A percentile compares a stretch with the other conserved stretches of the same genome.
These are phyloP conservation scores for Phytophthora pluvialis DNA, from an alignment of 352 stramenopile genomes.

Conservation along the genomic window DNA sequence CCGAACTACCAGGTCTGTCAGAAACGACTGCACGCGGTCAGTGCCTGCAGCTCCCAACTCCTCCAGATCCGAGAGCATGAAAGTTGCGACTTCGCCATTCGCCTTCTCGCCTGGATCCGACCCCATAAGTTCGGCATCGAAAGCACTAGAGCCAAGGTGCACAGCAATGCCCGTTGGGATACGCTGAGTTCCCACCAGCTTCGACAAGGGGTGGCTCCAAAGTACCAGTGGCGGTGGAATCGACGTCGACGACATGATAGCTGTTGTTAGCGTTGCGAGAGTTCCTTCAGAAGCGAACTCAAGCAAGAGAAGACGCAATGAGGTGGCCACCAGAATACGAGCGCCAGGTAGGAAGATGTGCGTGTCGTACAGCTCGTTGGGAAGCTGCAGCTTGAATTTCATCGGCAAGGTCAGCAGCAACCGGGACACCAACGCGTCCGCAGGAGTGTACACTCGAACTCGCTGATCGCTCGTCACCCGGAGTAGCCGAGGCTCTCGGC, in stretches of 20 bases:
- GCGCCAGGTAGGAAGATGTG: slow-evolving; percentile 74
- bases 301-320: slow-evolving; percentile 68
- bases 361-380: slow-evolving; percentile 81
- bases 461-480: slow-evolving; percentile 74
- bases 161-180: slow-evolving; percentile 30
- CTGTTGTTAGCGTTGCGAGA: slow-evolving; percentile 36
- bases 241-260: slow-evolving; percentile 41
- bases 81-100: slow-evolving; percentile 28
- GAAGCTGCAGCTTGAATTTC: slow-evolving; percentile 49
- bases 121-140: slow-evolving; percentile 17
- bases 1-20: slow-evolving; percentile 33
- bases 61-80: slow-evolving; percentile 30
- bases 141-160: slow-evolving; percentile 24
- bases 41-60: slow-evolving; percentile 25
- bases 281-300: slow-evolving; percentile 40
- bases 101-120: slow-evolving; percentile 18
- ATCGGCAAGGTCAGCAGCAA: slow-evolving; percentile 65
- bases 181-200: slow-evolving; percentile 32
- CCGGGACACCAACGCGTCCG: slow-evolving; percentile 73
- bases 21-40: slow-evolving; percentile 32
- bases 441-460: slow-evolving; percentile 76
- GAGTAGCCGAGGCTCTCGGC: slow-evolving; percentile 75
- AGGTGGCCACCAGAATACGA: slow-evolving; percentile 76
- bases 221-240: slow-evolving; percentile 36
- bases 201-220: slow-evolving; percentile 37